Percentiles rank a stretch among this genome's conserved stretches.
phyloP scores from a whole-genome alignment of 768 basidiomycete species.

The Russula emetica region DNA sequence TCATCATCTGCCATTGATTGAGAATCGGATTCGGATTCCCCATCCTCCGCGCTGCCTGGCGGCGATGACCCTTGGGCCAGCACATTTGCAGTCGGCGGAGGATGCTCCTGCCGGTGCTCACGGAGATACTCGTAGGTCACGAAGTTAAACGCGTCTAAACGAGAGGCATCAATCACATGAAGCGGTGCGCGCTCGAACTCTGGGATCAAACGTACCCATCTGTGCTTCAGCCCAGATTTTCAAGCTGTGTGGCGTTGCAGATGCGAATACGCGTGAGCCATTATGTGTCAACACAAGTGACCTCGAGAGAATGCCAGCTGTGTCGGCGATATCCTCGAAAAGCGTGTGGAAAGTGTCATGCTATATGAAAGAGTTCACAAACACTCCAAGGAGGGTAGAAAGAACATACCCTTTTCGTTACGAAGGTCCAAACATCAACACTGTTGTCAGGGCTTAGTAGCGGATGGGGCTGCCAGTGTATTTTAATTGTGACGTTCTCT shows the following conservation, averaged over 20 bases:
- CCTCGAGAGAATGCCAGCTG: conserved; percentile 46
- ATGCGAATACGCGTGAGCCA: conserved; percentile 61
- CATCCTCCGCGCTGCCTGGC: conserved; percentile 27
- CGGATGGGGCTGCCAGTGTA: conserved; percentile 68
- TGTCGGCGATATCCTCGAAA: conserved; percentile 63
- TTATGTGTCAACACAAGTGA: conserved; percentile 59
- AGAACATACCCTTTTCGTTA: conserved; percentile 49
- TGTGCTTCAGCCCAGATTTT: conserved; percentile 65
- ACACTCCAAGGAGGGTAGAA: neutral
- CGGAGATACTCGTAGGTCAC: conserved; percentile 61
- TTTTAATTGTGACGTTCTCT: conserved; percentile 45
- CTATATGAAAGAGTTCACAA: conserved; percentile 36
- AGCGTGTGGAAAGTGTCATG: conserved; percentile 59
- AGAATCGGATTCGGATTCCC: conserved; percentile 31
- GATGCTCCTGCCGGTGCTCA: conserved; percentile 33
- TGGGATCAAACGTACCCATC: conserved; percentile 45
- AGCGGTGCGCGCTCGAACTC: neutral
- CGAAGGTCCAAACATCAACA: conserved; percentile 47
- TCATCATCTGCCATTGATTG: conserved; percentile 33
- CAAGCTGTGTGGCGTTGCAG: conserved; percentile 61
- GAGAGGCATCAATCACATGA: conserved; percentile 12
- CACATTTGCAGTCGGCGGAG: conserved; percentile 21
- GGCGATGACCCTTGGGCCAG: conserved; percentile 22
- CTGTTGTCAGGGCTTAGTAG: conserved; percentile 40
- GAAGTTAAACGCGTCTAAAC: conserved; percentile 61